phyloP scores from a whole-genome alignment of 2,329 filamentous ascomycete species.

The Ceratocystis cubensis region DNA sequence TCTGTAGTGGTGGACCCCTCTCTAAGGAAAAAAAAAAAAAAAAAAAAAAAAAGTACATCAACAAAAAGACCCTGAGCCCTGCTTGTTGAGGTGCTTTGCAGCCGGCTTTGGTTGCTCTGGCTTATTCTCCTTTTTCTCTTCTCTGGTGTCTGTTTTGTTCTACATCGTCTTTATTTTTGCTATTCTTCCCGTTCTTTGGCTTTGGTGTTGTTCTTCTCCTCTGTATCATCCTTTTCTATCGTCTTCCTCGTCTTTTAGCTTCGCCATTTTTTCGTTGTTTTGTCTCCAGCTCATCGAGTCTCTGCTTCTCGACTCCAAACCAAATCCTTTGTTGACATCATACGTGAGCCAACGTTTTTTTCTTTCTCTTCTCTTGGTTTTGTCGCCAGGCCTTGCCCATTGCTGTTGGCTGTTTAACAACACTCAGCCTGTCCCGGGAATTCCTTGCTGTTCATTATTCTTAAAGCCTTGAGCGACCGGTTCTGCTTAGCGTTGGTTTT shows the following conservation, averaged over 20 bases:
- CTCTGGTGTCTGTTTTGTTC: neutral
- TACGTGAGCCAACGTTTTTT: neutral
- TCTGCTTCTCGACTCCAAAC: neutral
- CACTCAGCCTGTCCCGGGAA: neutral
- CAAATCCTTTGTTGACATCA: conserved; percentile 1
- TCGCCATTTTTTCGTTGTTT: neutral
- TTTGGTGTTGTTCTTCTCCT: neutral
- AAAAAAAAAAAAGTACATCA: conserved; percentile 6
- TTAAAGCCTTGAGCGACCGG: neutral
- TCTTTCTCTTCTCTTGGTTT: neutral
- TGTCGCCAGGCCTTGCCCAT: neutral
- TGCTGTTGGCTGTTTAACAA: neutral
- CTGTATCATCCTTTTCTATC: neutral
- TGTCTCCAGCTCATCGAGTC: too few species aligned
- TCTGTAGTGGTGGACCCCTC: neutral
- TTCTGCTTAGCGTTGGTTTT: conserved; percentile 5
- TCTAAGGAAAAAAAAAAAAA: conserved; percentile 6
- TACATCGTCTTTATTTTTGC: conserved; percentile 2
- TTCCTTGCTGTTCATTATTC: neutral
- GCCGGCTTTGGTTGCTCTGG: neutral
- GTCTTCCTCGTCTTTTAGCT: neutral
- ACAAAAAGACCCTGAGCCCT: conserved; percentile 12
- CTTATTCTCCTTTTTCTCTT: conserved; percentile 6
- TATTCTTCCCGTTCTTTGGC: neutral
- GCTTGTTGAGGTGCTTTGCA: neutral